Evolutionary conservation across 1,284 basidiomycete genomes (phyloP).

Genomic region (Pyrrhoderma noxium): DNA sequence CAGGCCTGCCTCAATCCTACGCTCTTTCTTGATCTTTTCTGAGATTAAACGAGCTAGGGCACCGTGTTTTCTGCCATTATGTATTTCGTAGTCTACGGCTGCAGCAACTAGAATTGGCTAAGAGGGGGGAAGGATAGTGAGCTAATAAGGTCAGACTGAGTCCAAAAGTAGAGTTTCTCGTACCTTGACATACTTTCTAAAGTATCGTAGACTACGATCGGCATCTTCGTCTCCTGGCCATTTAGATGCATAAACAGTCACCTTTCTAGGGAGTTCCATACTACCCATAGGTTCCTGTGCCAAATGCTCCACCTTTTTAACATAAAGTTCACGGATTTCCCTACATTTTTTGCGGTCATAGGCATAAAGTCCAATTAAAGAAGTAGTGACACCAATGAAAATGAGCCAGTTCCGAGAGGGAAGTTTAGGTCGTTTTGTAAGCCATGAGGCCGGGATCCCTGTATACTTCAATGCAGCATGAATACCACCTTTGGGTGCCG

Average conservation of each 20-base stretch:
- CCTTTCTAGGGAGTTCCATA: slow-evolving; percentile 69
- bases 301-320: slow-evolving; percentile 73
- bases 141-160: too few species aligned
- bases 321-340: slow-evolving; percentile 69
- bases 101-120: slow-evolving; percentile 93
- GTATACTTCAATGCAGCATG: slow-evolving; percentile 51
- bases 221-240: slow-evolving; percentile 95
- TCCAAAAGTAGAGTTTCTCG: too few species aligned
- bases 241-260: slow-evolving; percentile 81
- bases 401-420: slow-evolving; percentile 94
- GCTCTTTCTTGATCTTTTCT: slow-evolving; percentile 61
- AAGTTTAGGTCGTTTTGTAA: slow-evolving; percentile 68
- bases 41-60: slow-evolving; percentile 73
- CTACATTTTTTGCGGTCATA: slow-evolving; percentile 83
- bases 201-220: slow-evolving; percentile 78
- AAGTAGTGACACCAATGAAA: slow-evolving; percentile 72
- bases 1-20: slow-evolving; percentile 55
- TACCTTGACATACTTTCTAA: slow-evolving; percentile 96
- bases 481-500: slow-evolving; percentile 35
- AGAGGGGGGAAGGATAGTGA: slow-evolving; percentile 14
- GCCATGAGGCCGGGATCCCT: slow-evolving; percentile 65
- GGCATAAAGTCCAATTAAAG: slow-evolving; percentile 66
- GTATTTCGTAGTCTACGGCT: slow-evolving; percentile 85
- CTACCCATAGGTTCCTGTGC: slow-evolving; percentile 62
- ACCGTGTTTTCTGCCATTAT: slow-evolving; percentile 78